phyloP scores from a whole-genome alignment of 352 stramenopile genomes.

The Pythium sp. region DNA sequence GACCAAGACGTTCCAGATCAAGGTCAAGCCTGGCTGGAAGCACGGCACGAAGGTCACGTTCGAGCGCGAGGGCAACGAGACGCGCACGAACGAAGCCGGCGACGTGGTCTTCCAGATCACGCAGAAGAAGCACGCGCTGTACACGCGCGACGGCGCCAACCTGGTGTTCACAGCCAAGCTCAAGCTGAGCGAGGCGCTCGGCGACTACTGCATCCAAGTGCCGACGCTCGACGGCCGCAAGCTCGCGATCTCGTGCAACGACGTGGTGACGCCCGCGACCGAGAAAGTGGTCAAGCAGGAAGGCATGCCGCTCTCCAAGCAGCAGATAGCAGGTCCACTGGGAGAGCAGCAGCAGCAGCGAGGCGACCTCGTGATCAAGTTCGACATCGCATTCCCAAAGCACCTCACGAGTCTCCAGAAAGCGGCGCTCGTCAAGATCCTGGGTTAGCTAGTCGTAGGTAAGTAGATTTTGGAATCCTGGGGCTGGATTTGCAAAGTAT shows the following conservation, averaged over 20 bases:
- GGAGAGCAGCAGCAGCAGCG: slow-evolving; percentile 28
- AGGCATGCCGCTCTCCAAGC: slow-evolving; percentile 91
- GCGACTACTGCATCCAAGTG: slow-evolving; percentile 93
- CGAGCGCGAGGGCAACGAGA: slow-evolving; percentile 89
- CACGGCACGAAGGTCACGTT: slow-evolving; percentile 95
- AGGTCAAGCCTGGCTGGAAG: slow-evolving; percentile 94
- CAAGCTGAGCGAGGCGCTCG: slow-evolving; percentile 93
- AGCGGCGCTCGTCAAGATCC: slow-evolving; percentile 76
- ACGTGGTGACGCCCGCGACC: slow-evolving; percentile 89
- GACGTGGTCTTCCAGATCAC: slow-evolving; percentile 94
- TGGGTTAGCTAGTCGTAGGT: slow-evolving; percentile 30
- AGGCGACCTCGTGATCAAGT: slow-evolving; percentile 94
- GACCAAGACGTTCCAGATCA: slow-evolving; percentile 84
- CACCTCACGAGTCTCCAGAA: slow-evolving; percentile 92
- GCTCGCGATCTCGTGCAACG: slow-evolving; percentile 91
- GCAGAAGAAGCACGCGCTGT: slow-evolving; percentile 81
- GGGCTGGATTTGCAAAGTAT: too few species aligned
- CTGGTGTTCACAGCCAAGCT: slow-evolving; percentile 93
- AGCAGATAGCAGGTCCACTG: slow-evolving; percentile 22
- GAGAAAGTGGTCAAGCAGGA: slow-evolving; percentile 92
- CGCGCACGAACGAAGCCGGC: slow-evolving; percentile 90
- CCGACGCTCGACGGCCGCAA: slow-evolving; percentile 94
- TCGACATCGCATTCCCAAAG: slow-evolving; percentile 95
- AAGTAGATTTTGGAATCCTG: background rate
- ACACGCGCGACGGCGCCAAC: slow-evolving; percentile 90